Base-by-base conservation (phyloP, 2,329 filamentous ascomycete species). In the Emergomyces orientalis region DNA sequence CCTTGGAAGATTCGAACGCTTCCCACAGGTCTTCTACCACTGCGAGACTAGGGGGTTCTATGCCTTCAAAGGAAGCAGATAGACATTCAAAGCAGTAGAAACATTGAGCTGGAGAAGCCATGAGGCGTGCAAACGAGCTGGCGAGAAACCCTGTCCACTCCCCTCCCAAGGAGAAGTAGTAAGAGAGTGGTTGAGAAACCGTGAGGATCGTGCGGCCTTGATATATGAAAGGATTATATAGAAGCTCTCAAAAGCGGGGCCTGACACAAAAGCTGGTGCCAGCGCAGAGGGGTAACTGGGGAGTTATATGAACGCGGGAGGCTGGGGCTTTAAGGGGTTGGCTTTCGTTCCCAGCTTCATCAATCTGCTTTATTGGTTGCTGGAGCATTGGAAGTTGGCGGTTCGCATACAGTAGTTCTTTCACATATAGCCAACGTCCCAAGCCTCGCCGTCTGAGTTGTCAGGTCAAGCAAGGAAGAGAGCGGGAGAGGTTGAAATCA, bases 71-170 rank as follows among this genome's bases (percentile, higher is more conserved):
- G 65, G 86, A 84, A 61, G 92, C 88, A 59, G 85, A 82, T 45
- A 99, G 86, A 49, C 82, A 82, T 77, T 99, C 94, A 81, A 99
- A 97, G 80, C 92, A 97, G 77, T 88, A 92, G 71, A 93, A 86
- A 76, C 92, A 97, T 77, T 97, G 93, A 64, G 87, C 88, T 70
- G 84, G 78, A 63, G 88, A 88, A 58, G 94, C 93, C 93, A 97
- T 97, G 54, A 54, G n/a, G 27, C 55, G 37, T 25, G 13, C 19
- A 27, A 25, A 49, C 22, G 32, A 13, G 61, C 27, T 59, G 32
- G 19, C 19, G 32, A 45, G n/a, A 27, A 22, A 25, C 13, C 27
- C 14, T 17, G 39, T n/a, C 13, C 13, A 30, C 34, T 39, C 8
- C 34, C 30, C 27, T 51, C 27, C 19, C 43, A 37, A 60, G 25